Base-by-base conservation (phyloP, 208 protist genomes). In the Trypanosoma avium region DNA sequence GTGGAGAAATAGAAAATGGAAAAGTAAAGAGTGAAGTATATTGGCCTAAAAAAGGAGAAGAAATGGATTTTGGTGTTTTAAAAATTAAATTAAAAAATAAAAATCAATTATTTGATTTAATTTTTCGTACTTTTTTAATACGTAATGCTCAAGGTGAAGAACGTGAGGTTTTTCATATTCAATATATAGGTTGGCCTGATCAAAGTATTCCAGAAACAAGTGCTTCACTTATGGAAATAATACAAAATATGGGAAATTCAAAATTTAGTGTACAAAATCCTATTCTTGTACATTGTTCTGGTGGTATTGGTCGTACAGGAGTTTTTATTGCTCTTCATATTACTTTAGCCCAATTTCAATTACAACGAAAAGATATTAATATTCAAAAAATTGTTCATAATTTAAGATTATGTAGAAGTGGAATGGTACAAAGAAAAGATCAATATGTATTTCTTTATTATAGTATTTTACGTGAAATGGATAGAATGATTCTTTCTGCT, bases 391-490 rank as follows among this genome's bases (percentile, higher is more conserved):
- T 88, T 49, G 84, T 92, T 13, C 71, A 79, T 26, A 81, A 74
- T 43, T 53, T 94, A 33, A 91, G 90, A 63, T 54, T 84, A 48
- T 87, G 80, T 63, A 83, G 89, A 32, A 90, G 66, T 33, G 86
- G 84, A 27, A 91, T 93, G 86, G 86, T 95, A 47, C 84, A 89
- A 59, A 74, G 81, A 38, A 90, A 87, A 67, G 84, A 91, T 53
- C 89, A 95, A 69, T 95, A 93, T 53, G 50, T 89, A 17, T 93
- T 88, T 49, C 76, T 92, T 46, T 87, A 90, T 75, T 92, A 85
- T 61, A 70, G 73, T 17, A 67, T 73, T 4, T 77, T 78, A 55
- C 77, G 85, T 49, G 85, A 92, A 67, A 92, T 92, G 81, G 77
- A 88, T 50, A 78, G 82, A 32, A 92, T 92, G 81, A 67, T 92